Percentiles rank a stretch among this genome's conserved stretches.
Evolutionary conservation across 2,329 filamentous ascomycete species (phyloP).

Genomic region (Orbilia oligospora): DNA sequence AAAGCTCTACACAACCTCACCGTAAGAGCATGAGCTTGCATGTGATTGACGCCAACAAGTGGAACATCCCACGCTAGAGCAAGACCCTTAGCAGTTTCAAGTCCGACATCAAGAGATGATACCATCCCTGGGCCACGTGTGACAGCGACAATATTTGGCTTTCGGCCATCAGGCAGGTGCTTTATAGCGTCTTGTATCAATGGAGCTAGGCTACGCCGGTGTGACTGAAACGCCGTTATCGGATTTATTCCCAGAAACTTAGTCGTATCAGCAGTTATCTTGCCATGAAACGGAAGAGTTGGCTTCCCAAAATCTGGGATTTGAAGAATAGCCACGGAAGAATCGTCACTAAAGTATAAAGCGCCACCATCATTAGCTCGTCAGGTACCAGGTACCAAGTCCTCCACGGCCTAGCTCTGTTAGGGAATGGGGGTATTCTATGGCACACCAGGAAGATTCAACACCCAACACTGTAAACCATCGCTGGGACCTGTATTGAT

Average conservation of each 20-base stretch:
- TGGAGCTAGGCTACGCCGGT: slow-evolving; percentile 78
- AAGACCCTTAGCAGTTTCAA: slow-evolving; percentile 89
- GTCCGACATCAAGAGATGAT: slow-evolving; percentile 80
- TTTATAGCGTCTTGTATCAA: slow-evolving; percentile 77
- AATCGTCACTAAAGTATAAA: slow-evolving; percentile 80
- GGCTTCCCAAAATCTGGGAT: slow-evolving; percentile 69
- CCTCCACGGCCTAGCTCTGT: too few species aligned
- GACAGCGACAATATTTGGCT: slow-evolving; percentile 86
- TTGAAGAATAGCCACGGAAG: slow-evolving; percentile 85
- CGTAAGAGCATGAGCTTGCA: slow-evolving; percentile 96
- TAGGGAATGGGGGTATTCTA: not conserved
- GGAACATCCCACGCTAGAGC: slow-evolving; percentile 86
- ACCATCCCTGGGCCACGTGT: slow-evolving; percentile 93
- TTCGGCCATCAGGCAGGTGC: slow-evolving; percentile 69
- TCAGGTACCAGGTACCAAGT: too few species aligned
- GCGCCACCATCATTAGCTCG: slow-evolving; percentile 2
- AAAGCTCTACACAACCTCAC: slow-evolving; percentile 79
- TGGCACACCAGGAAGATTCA: slow-evolving; percentile 76
- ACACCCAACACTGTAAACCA: slow-evolving; percentile 74
- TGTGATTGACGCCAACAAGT: slow-evolving; percentile 90
- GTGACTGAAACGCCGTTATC: slow-evolving; percentile 79
- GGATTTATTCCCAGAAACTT: slow-evolving; percentile 85
- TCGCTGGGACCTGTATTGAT: slow-evolving; percentile 3
- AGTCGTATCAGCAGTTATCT: slow-evolving; percentile 84
- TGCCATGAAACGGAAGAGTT: slow-evolving; percentile 81